Conservation (phyloP, 2,329 filamentous ascomycete species). For the Hypoxylon sp. region DNA sequence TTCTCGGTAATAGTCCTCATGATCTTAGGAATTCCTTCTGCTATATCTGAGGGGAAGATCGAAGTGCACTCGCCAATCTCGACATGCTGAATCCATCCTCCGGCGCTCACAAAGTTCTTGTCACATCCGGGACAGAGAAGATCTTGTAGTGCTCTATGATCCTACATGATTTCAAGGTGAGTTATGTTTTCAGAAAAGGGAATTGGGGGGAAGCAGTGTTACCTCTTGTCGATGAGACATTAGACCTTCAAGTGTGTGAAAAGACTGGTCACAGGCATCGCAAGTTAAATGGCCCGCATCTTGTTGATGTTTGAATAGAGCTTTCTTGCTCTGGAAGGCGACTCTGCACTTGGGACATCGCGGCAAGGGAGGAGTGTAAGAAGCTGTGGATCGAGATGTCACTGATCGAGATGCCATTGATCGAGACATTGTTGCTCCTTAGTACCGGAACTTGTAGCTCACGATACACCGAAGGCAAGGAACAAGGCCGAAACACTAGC, state of each 20-base stretch:
- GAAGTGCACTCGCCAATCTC: conserved; percentile 59
- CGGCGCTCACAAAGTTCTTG: conserved; percentile 56
- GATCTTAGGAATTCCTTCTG: conserved; percentile 54
- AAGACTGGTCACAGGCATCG: conserved; percentile 35
- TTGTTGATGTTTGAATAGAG: conserved; percentile 40
- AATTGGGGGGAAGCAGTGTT: not conserved
- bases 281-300: conserved; percentile 41
- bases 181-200: not conserved
- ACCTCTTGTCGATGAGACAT: conserved; percentile 43
- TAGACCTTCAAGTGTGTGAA: conserved; percentile 28
- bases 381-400: not conserved
- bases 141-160: conserved; percentile 59
- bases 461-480: not conserved
- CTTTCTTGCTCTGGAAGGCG: conserved; percentile 17
- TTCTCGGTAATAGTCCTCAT: conserved; percentile 35
- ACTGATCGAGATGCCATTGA: not conserved
- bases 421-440: conserved; percentile 1
- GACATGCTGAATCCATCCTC: conserved; percentile 62
- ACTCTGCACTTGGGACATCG: conserved; percentile 39
- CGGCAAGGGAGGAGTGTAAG: conserved; percentile 4
- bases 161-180: conserved; percentile 49
- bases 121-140: conserved; percentile 65
- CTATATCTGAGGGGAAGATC: conserved; percentile 56
- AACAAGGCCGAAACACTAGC: not conserved
- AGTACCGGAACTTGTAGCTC: not conserved